Base-by-base conservation (phyloP, 768 basidiomycete genomes). In the Lactifluus volemus region DNA sequence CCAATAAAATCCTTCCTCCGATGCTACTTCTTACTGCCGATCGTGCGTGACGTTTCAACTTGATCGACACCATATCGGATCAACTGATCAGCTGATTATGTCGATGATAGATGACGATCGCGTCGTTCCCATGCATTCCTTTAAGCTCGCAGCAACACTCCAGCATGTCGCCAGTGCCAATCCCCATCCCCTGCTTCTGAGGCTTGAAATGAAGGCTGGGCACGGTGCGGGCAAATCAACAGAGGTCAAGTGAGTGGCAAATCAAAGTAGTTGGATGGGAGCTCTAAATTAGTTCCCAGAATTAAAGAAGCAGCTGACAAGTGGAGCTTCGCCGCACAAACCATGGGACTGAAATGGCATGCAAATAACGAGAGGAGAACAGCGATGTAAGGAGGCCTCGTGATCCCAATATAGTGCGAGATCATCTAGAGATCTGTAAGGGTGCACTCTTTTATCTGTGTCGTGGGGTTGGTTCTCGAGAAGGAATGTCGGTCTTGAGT, bases 71-170 rank as follows among this genome's bases (percentile, higher is more conserved):
- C 29, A 44, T 38, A 14, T 47, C 15, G 4, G 29, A 15, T 47
- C 17, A 57, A 29, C 11, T n/a, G 34, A 7, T 7, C 30, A 25
- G 32, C 38, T 12, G 21, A 25, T 49, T 19, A 19, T 67, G 32
- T 42, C 12, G 21, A 25, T 49, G 29, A 19, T 67, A 89, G 88
- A 89, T 63, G 90, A 92, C 65, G 88, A 90, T 67, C 85, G 90
- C 38, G 90, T 92, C n/a, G 89, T 92, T 5, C 88, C 89, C 1
- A 75, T 89, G 69, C 91, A 92, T 72, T 88, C 89, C 9, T 91
- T 88, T 80, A 93, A 93, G 73, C 78, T 83, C 53, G 84, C 85
- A 0, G 91, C 91, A 15, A 83, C 83, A n/a, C 74, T 92, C 41
- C 90, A 93, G 69, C 73, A 92, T 68, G 74, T 72, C 1, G 72